A percentile compares a stretch with the other conserved stretches of the same genome.
These are phyloP conservation scores for Fusarium brevicatenulatum DNA, from an alignment of 2,329 filamentous ascomycete species.

Conservation along the genomic window DNA sequence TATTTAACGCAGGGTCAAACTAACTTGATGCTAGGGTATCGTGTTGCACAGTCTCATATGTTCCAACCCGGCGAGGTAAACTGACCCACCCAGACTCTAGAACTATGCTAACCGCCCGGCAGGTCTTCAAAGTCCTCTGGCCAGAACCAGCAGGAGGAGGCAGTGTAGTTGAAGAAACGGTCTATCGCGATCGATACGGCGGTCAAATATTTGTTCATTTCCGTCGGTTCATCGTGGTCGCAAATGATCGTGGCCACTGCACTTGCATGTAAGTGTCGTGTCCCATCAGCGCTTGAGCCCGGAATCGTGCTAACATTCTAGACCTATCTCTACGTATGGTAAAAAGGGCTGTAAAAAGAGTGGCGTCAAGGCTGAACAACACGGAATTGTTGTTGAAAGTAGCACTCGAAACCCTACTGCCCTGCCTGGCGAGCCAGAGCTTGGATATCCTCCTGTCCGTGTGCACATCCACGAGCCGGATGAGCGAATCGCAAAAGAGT, in stretches of 20 bases:
- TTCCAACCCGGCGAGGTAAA: slow-evolving; percentile 56
- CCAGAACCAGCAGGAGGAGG: slow-evolving; percentile 59
- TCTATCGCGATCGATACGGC: slow-evolving; percentile 49
- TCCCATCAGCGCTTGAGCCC: background rate
- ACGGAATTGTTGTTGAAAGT: slow-evolving; percentile 62
- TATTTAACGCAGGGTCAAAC: background rate
- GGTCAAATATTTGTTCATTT: slow-evolving; percentile 60
- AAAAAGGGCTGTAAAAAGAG: slow-evolving; percentile 61
- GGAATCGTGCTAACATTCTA: slow-evolving; percentile 41
- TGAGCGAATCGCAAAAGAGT: slow-evolving; percentile 60
- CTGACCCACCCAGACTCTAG: background rate
- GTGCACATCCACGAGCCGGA: slow-evolving; percentile 55
- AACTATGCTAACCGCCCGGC: background rate
- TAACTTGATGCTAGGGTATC: slow-evolving; percentile 50
- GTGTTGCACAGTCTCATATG: slow-evolving; percentile 49
- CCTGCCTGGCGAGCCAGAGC: slow-evolving; percentile 55
- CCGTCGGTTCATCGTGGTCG: slow-evolving; percentile 65
- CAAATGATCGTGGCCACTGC: slow-evolving; percentile 62
- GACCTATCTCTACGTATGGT: slow-evolving; percentile 67
- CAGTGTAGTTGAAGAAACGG: slow-evolving; percentile 49
- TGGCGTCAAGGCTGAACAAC: slow-evolving; percentile 63
- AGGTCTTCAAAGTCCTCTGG: slow-evolving; percentile 68
- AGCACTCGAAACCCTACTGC: slow-evolving; percentile 45
- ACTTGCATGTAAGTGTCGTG: slow-evolving; percentile 62
- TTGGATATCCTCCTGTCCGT: slow-evolving; percentile 60